phyloP scores from a whole-genome alignment of 805 yeast species.

The Limtongia smithiae region DNA sequence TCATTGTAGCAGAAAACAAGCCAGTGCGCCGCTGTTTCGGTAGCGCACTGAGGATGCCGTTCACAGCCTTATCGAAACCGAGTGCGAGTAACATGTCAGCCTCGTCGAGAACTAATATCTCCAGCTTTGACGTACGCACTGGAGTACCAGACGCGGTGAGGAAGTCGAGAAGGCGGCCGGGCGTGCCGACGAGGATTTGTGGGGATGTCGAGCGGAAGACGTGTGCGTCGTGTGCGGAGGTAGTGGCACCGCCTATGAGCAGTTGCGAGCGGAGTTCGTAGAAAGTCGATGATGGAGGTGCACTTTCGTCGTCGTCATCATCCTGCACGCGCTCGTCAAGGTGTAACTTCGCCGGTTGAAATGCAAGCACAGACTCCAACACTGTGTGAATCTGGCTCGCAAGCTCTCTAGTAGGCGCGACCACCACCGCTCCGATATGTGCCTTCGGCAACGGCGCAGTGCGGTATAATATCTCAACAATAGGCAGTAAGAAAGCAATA shows the following conservation, averaged over 20 bases:
- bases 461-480: conserved; percentile 53
- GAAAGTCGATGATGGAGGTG: conserved; percentile 23
- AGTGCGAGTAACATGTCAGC: conserved; percentile 85
- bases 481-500: conserved; percentile 80
- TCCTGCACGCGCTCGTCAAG: conserved; percentile 22
- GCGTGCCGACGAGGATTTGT: conserved; percentile 83
- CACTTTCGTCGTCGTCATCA: conserved; percentile 8
- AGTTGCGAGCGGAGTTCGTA: conserved; percentile 35
- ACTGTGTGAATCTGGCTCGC: conserved; percentile 59
- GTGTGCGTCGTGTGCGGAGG: conserved; percentile 59
- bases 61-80: conserved; percentile 67
- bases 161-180: conserved; percentile 82
- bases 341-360: conserved; percentile 43
- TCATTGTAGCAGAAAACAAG: conserved; percentile 86
- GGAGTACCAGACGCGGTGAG: conserved; percentile 45
- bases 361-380: conserved; percentile 54
- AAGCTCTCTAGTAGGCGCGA: conserved; percentile 66
- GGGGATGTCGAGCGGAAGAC: conserved; percentile 54
- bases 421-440: conserved; percentile 63
- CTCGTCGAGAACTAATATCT: conserved; percentile 79
- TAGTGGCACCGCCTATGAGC: conserved; percentile 44
- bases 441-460: conserved; percentile 45
- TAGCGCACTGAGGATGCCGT: conserved; percentile 58
- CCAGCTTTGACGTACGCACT: conserved; percentile 62
- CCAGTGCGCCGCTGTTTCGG: conserved; percentile 95